These are phyloP conservation scores for Scutellaria minor DNA, from an alignment of 257 asterid genomes.

Conservation along the genomic window DNA sequence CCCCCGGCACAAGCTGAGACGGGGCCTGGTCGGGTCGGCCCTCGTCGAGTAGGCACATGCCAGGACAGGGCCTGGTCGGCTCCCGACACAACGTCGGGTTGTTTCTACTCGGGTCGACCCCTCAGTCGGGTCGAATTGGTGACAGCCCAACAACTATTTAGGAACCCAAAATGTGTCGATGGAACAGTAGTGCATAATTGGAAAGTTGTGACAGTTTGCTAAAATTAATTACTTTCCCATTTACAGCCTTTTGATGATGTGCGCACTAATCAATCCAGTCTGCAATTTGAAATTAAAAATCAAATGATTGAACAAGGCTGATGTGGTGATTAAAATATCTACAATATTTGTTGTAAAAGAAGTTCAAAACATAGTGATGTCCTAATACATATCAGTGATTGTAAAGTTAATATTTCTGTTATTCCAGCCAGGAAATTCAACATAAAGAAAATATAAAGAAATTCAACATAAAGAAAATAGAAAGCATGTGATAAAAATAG, in stretches of 20 bases:
- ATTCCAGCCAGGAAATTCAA: background rate
- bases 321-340: background rate
- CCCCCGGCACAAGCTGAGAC: too few species aligned
- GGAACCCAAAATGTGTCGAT: background rate
- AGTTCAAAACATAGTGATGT: slow-evolving; percentile 1
- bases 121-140: too few species aligned
- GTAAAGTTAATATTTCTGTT: background rate
- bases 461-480: background rate
- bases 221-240: slow-evolving; percentile 56
- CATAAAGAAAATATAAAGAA: background rate
- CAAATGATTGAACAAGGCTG: slow-evolving; percentile 17
- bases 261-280: slow-evolving; percentile 82
- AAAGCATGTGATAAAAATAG: background rate
- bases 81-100: too few species aligned
- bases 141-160: too few species aligned
- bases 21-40: too few species aligned
- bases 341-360: background rate
- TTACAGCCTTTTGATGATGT: slow-evolving; percentile 53
- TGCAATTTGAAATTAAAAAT: slow-evolving; percentile 41
- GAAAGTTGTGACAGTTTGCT: slow-evolving; percentile 4
- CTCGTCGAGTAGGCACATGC: too few species aligned
- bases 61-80: too few species aligned
- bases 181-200: slow-evolving; percentile 6
- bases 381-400: background rate
- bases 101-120: too few species aligned